Base-by-base conservation (phyloP, 805 yeast species). In the Saccharomycopsis olivae region DNA sequence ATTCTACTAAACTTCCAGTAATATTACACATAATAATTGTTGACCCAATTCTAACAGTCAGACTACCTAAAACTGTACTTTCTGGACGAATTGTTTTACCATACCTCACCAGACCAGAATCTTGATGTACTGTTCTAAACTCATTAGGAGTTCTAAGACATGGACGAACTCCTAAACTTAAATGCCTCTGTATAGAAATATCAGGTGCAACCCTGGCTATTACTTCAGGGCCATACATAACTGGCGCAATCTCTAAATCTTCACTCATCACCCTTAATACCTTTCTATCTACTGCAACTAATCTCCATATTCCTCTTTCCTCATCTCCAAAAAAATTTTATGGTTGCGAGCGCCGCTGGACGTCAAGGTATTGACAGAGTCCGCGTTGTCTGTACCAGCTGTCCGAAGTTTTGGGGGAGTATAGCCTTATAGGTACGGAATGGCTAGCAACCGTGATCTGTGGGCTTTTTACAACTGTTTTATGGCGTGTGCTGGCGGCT, bases 191-290 rank as follows among this genome's bases (percentile, higher is more conserved):
- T 33, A 88, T 64, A 4, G 89, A 81, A 11, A 83, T 55, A 41
- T 85, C 95, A 1, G 96, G 96, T 2, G 94, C 85, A 28, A 88
- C 71, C 38, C 92, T 64, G 1, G 92, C 87, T 32, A 88, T 63
- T 9, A 86, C 85, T 19, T 78, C 81, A 1, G 95, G 89, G 1
- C 92, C 78, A 55, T 87, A 86, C 3, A 73, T 62, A 27, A 81
- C 65, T 11, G 79, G 69, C 32, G 62, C 56, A 39, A 56, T 37
- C 30, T 36, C 20, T 6, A 30, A 16, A 19, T 30, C 33, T 30
- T 30, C 33, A 4, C 15, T 9, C 31, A 28, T 28, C 11, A 23
- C 11, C n/a, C n/a, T n/a, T n/a, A n/a, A n/a, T n/a, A n/a, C n/a
- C n/a, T n/a, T n/a, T n/a, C n/a, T n/a, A n/a, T n/a, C n/a, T n/a